These are phyloP conservation scores for Litchi chinensis DNA, from an alignment of 345 rosid species.

Conservation along the genomic window DNA sequence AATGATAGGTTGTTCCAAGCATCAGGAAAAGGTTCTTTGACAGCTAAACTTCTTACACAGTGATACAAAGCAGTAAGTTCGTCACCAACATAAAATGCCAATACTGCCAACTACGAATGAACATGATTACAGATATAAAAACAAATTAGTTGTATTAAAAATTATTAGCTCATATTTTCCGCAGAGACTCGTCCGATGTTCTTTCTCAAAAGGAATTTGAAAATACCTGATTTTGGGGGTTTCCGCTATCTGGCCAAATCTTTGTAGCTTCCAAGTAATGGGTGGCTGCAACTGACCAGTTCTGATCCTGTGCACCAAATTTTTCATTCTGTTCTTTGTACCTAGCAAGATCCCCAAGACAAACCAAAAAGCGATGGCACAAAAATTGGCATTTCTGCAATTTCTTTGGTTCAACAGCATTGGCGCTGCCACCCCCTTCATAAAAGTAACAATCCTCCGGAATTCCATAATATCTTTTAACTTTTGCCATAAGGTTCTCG, in stretches of 20 bases:
- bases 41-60: conserved; percentile 90
- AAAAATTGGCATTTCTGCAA: conserved; percentile 56
- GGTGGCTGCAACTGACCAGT: conserved; percentile 84
- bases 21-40: conserved; percentile 93
- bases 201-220: not conserved
- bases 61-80: conserved; percentile 90
- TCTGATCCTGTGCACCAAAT: conserved; percentile 37
- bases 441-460: conserved; percentile 45
- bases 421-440: conserved; percentile 20
- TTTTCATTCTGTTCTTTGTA: conserved; percentile 71
- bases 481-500: conserved; percentile 47
- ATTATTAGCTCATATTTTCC: not conserved
- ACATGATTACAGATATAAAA: conserved; percentile 11
- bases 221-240: conserved; percentile 89
- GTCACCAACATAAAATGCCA: conserved; percentile 88
- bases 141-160: not conserved
- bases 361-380: conserved; percentile 79
- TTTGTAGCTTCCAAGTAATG: conserved; percentile 75
- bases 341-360: conserved; percentile 94
- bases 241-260: conserved; percentile 86
- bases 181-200: not conserved
- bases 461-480: conserved; percentile 45
- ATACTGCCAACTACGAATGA: conserved; percentile 69
- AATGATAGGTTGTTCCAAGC: conserved; percentile 75
- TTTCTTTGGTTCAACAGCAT: conserved; percentile 41